Evolutionary conservation across 1,284 basidiomycete genomes (phyloP).

Genomic region (Ceratobasidium sp.): DNA sequence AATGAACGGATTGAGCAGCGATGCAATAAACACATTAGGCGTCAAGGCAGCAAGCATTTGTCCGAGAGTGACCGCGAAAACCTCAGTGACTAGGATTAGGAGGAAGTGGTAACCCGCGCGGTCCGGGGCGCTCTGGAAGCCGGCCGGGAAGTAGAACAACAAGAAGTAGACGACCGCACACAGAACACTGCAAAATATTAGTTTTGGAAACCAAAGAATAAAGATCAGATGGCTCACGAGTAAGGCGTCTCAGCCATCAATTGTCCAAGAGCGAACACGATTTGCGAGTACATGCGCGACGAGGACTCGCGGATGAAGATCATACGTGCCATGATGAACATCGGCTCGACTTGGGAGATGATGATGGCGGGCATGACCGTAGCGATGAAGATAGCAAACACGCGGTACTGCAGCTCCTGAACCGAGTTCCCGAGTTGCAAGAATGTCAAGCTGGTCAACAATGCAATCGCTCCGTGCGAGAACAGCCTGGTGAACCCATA

Average conservation of each 20-base stretch:
- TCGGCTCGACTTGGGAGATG: constrained; percentile 83
- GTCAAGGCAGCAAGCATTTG: constrained; percentile 77
- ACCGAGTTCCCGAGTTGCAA: constrained; percentile 75
- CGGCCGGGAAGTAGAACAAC: constrained; percentile 67
- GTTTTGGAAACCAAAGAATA: not conserved
- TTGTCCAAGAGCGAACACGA: constrained; percentile 85
- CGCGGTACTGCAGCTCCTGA: constrained; percentile 83
- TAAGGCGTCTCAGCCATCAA: constrained; percentile 86
- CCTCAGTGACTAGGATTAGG: constrained; percentile 66
- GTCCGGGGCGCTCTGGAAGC: constrained; percentile 71
- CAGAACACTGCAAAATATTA: constrained; percentile 58
- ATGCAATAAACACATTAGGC: constrained; percentile 68
- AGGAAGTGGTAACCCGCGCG: constrained; percentile 80
- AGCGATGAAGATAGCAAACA: constrained; percentile 75
- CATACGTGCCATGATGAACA: constrained; percentile 83
- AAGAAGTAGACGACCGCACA: constrained; percentile 83
- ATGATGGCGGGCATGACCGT: constrained; percentile 78
- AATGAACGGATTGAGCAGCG: constrained; percentile 46
- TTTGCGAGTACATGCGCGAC: constrained; percentile 80
- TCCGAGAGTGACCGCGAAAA: constrained; percentile 42
- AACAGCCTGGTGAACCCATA: constrained; percentile 82
- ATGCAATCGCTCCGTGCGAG: constrained; percentile 77
- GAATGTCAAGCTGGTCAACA: constrained; percentile 87
- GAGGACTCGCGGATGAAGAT: constrained; percentile 76
- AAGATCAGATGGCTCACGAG: constrained; percentile 55